Percentiles rank a stretch among this genome's conserved stretches.
These are phyloP conservation scores for Hygrocybe punicea DNA, from an alignment of 768 basidiomycete species.

Conservation along the genomic window DNA sequence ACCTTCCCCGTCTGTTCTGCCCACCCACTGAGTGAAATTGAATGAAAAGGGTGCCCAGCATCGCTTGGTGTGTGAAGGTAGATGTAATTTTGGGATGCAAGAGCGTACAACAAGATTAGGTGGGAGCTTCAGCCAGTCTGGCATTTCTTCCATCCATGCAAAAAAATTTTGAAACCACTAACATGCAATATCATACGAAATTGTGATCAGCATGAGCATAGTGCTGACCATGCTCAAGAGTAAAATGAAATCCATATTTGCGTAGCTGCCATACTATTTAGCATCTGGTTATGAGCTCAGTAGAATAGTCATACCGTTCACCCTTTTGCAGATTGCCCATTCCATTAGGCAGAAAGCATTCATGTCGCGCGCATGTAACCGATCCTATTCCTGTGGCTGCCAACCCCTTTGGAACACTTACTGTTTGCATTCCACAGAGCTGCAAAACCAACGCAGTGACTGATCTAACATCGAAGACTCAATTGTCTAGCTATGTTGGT, in stretches of 20 bases:
- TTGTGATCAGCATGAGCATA: not conserved
- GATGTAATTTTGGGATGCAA: conserved; percentile 26
- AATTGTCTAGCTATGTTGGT: conserved; percentile 21
- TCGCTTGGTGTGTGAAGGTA: conserved; percentile 15
- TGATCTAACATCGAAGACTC: conserved; percentile 22
- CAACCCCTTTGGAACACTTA: no score
- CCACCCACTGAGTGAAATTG: conserved; percentile 19
- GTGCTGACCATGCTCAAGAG: not conserved
- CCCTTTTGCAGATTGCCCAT: conserved; percentile 28
- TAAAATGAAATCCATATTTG: not conserved
- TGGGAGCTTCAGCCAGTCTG: not conserved
- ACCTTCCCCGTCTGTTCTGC: conserved; percentile 34
- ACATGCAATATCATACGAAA: not conserved
- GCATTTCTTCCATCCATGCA: not conserved
- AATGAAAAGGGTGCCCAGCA: no score
- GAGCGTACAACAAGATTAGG: not conserved
- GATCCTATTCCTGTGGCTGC: no score
- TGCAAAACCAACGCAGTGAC: conserved; percentile 24
- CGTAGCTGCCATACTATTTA: not conserved
- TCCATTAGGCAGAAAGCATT: conserved; percentile 21
- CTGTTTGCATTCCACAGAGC: no score
- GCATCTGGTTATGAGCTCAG: not conserved
- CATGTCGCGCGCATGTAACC: no score
- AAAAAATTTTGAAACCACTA: not conserved
- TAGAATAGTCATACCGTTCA: not conserved